Conservation (phyloP, 176 grass and related monocot genomes). For the Pontederia paniculata region DNA sequence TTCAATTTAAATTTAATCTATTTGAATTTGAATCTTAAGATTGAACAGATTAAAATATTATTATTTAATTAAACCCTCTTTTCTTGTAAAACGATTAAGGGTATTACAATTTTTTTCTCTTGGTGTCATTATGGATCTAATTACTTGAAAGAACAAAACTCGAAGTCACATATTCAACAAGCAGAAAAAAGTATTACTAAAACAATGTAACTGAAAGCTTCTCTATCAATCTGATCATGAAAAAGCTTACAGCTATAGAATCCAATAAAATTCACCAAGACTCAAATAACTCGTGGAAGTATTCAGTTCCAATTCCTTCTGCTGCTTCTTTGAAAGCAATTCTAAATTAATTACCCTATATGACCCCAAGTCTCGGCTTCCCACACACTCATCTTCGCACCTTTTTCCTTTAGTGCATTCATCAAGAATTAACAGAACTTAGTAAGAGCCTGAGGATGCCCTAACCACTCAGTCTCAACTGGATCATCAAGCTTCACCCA, state of each 20-base stretch:
- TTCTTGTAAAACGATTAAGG: no score
- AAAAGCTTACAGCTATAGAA: constrained; percentile 48
- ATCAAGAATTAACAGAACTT: constrained; percentile 80
- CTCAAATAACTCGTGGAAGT: constrained; percentile 75
- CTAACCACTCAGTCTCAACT: constrained; percentile 43
- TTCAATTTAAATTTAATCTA: no score
- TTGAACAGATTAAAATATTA: no score
- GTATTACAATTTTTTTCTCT: no score
- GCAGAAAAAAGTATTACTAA: no score
- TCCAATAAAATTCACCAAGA: constrained; percentile 82
- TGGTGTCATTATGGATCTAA: no score
- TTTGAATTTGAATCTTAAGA: no score
- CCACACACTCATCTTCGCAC: constrained; percentile 73
- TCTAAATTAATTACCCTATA: constrained; percentile 72
- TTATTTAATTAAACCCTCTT: no score
- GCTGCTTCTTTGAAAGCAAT: constrained; percentile 53
- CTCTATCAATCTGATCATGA: constrained; percentile 78
- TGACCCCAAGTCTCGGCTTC: constrained; percentile 63
- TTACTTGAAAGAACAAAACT: no score
- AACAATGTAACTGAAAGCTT: constrained; percentile 25
- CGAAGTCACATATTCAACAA: no score
- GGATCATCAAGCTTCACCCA: constrained; percentile 86
- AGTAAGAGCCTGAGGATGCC: constrained; percentile 72
- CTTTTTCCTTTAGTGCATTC: constrained; percentile 77
- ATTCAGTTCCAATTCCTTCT: constrained; percentile 50